phyloP scores from a whole-genome alignment of 73 alveolate genomes.

The Diophrys appendiculata region DNA sequence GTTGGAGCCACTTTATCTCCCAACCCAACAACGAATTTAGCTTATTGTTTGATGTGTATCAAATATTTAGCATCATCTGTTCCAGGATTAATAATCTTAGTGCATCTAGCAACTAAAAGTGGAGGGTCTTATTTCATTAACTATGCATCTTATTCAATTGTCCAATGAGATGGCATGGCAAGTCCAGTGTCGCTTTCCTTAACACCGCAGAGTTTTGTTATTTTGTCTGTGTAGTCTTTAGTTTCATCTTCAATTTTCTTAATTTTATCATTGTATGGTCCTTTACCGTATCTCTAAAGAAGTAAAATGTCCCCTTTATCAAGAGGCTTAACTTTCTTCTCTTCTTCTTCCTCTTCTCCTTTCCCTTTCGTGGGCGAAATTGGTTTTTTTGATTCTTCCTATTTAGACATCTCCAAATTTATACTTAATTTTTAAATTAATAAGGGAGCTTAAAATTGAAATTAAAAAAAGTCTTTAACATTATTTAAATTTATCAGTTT shows the following conservation, averaged over 20 bases:
- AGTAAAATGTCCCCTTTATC: conserved; percentile 91
- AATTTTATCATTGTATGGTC: conserved; percentile 91
- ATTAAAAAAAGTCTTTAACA: no score
- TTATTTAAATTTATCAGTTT: no score
- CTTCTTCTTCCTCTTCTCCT: conserved; percentile 40
- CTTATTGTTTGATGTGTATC: conserved; percentile 95
- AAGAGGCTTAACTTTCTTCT: conserved; percentile 48
- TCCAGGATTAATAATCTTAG: conserved; percentile 94
- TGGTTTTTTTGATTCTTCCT: background rate
- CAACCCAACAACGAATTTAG: conserved; percentile 98
- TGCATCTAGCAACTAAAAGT: conserved; percentile 93
- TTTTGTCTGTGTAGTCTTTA: conserved; percentile 75
- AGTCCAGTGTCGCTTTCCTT: conserved; percentile 96
- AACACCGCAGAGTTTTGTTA: conserved; percentile 89
- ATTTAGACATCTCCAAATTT: background rate
- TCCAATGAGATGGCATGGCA: conserved; percentile 96
- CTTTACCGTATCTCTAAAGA: conserved; percentile 92
- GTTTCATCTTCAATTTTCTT: conserved; percentile 87
- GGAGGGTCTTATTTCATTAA: conserved; percentile 87
- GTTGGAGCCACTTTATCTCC: conserved; percentile 99
- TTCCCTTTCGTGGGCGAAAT: conserved; percentile 1
- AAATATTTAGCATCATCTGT: conserved; percentile 95
- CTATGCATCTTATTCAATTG: conserved; percentile 83
- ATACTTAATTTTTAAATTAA: background rate
- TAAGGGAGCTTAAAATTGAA: no score